A percentile compares a stretch with the other conserved stretches of the same genome.
phyloP scores from a whole-genome alignment of 2,329 filamentous ascomycete genomes.

The Penicillium italicum region DNA sequence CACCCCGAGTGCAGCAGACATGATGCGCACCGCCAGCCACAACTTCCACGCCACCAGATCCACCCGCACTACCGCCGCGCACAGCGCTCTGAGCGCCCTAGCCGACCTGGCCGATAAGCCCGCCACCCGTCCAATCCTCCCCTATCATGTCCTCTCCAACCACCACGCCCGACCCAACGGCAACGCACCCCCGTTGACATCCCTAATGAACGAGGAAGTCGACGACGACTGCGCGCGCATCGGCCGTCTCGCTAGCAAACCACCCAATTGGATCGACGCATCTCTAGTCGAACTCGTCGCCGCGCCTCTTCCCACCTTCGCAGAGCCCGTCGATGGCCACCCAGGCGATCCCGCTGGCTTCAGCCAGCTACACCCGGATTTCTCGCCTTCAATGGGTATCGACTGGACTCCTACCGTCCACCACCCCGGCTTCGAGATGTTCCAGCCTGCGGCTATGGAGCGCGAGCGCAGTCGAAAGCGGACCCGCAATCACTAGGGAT shows the following conservation, averaged over 20 bases:
- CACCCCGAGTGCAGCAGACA: slow-evolving; percentile 48
- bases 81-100: slow-evolving; percentile 53
- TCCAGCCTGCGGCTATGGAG: slow-evolving; percentile 21
- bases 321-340: slow-evolving; percentile 27
- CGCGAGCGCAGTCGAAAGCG: slow-evolving; percentile 25
- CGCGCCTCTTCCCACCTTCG: slow-evolving; percentile 28
- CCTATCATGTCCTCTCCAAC: slow-evolving; percentile 47
- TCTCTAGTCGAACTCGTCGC: slow-evolving; percentile 40
- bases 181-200: slow-evolving; percentile 42
- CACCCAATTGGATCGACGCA: slow-evolving; percentile 42
- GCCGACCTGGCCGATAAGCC: slow-evolving; percentile 54
- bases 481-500: slow-evolving; percentile 19
- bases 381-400: slow-evolving; percentile 43
- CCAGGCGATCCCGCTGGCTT: slow-evolving; percentile 35
- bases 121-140: slow-evolving; percentile 44
- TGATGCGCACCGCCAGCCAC: slow-evolving; percentile 59
- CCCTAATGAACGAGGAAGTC: slow-evolving; percentile 47
- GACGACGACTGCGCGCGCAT: slow-evolving; percentile 46
- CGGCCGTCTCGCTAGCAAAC: slow-evolving; percentile 38
- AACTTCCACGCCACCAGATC: slow-evolving; percentile 55
- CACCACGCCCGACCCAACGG: slow-evolving; percentile 45
- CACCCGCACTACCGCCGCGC: slow-evolving; percentile 48
- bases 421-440: slow-evolving; percentile 26
- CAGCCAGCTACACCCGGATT: slow-evolving; percentile 44
- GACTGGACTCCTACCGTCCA: slow-evolving; percentile 39